Evolutionary conservation across 2,329 filamentous ascomycete genomes (phyloP).

Genomic region (Tolypocladium endophyticum): DNA sequence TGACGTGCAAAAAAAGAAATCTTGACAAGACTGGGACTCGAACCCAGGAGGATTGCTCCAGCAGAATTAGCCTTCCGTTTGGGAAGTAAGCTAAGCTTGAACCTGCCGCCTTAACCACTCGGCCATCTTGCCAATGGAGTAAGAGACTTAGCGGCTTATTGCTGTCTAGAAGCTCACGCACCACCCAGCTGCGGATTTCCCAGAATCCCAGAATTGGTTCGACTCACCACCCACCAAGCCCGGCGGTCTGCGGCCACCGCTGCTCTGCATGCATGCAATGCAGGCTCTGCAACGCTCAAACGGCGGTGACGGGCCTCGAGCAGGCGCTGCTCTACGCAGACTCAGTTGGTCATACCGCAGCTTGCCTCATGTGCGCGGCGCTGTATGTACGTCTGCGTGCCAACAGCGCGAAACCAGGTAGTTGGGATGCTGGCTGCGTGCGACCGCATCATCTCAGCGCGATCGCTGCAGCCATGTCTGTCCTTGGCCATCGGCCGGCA

Average conservation of each 20-base stretch:
- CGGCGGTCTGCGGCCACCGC: neutral
- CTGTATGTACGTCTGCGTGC: neutral
- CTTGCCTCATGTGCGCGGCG: neutral
- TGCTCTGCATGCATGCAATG: neutral
- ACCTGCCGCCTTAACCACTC: too few relatives aligned
- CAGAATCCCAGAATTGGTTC: too few relatives aligned
- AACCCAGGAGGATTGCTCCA: too few relatives aligned
- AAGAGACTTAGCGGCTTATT: too few relatives aligned
- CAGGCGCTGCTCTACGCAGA: neutral
- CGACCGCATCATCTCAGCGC: neutral
- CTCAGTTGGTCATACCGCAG: neutral
- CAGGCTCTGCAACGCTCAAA: neutral
- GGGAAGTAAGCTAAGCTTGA: too few relatives aligned
- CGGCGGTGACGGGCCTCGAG: neutral
- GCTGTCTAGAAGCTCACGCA: too few relatives aligned
- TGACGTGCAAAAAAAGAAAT: too few relatives aligned
- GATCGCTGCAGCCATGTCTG: neutral
- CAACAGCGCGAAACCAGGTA: neutral
- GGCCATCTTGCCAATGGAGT: too few relatives aligned
- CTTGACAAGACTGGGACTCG: neutral
- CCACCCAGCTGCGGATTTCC: too few relatives aligned
- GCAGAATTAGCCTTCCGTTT: neutral
- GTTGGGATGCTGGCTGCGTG: neutral
- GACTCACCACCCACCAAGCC: neutral
- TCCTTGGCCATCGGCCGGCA: neutral